Evolutionary conservation across 495 filamentous ascomycete genomes (phyloP), one percentile per base, ranked within the genome.

Genomic region (Penicillium psychrofluorescens): DNA sequence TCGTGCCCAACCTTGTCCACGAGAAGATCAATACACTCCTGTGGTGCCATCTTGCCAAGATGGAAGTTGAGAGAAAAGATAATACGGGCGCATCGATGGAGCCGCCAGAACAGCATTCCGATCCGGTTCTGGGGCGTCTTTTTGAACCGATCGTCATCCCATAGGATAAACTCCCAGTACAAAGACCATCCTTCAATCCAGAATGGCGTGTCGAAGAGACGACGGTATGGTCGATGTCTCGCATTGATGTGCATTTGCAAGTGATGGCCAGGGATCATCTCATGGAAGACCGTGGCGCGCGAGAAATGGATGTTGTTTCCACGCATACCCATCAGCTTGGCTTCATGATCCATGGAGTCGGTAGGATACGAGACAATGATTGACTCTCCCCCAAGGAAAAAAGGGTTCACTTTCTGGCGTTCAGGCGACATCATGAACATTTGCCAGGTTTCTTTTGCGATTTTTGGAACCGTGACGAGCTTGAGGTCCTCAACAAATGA

Each of bases 181-280:
- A 76, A 55, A 4, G 71, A 65, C 74, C 73, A 76, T 32, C 74
- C 75, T 57, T 78, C 75, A 15, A 74, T 66, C 59, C 59, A 76
- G 49, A 77, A 78, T 1, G 72, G 73, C 1, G 72, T 78, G 36
- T 62, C 58, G 49, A 76, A 76, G 2, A 76, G 43, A 13, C 50
- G 45, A 10, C 73, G 67, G 51, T 78, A 71, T 6, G 70, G 62
- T 39, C 48, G 58, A 42, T 65, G 51, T 9, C 72, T 65, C 9
- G 59, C 59, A 13, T 62, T 63, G 35, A 67, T 53, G 46, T 67
- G 64, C 33, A 68, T 46, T 44, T 78, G 75, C 29, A 78, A 55
- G 40, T 72, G 72, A 49, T 78, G 72, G 11, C 74, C 72, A 0
- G 75, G 74, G 29, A 78, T 72, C 62, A 77, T 66, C 57, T 78